A percentile compares a stretch with the other conserved stretches of the same genome.
Conservation (phyloP, 768 basidiomycete species). For the Tephrocybe sp. region DNA sequence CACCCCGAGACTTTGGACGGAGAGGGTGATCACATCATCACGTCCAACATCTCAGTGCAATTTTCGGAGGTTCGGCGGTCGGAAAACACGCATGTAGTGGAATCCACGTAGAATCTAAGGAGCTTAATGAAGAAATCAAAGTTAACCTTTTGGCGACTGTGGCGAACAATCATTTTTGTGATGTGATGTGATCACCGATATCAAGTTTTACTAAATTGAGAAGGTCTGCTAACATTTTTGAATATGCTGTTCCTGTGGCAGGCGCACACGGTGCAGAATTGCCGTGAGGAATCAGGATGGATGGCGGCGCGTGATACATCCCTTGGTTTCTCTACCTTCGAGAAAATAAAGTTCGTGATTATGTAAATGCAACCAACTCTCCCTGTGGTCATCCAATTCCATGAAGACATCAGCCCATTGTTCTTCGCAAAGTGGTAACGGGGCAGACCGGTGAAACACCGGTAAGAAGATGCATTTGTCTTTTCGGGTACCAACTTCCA, state of each 20-base stretch:
- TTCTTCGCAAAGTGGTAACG: neutral
- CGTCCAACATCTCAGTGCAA: too few species aligned
- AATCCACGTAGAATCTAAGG: neutral
- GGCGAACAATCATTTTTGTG: neutral
- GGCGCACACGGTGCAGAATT: neutral
- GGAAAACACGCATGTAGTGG: neutral
- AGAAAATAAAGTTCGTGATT: too few species aligned
- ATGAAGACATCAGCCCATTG: too few species aligned
- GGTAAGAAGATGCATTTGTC: too few species aligned
- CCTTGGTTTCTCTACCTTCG: too few species aligned
- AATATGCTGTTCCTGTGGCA: constrained; percentile 8
- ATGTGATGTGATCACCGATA: neutral
- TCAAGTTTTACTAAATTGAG: neutral
- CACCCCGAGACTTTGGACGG: too few species aligned
- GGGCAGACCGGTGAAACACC: too few species aligned
- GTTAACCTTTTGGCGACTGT: constrained; percentile 10
- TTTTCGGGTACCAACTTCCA: neutral
- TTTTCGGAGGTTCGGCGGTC: neutral
- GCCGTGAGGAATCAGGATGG: too few species aligned
- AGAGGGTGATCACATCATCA: too few species aligned
- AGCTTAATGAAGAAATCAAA: neutral
- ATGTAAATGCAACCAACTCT: too few species aligned
- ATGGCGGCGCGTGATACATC: too few species aligned
- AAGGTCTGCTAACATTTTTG: constrained; percentile 1
- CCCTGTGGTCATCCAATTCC: too few species aligned